Percentiles rank a stretch among this genome's conserved stretches.
These are phyloP conservation scores for Thalassiosira delicatula DNA, from an alignment of 352 stramenopile species.

Conservation along the genomic window DNA sequence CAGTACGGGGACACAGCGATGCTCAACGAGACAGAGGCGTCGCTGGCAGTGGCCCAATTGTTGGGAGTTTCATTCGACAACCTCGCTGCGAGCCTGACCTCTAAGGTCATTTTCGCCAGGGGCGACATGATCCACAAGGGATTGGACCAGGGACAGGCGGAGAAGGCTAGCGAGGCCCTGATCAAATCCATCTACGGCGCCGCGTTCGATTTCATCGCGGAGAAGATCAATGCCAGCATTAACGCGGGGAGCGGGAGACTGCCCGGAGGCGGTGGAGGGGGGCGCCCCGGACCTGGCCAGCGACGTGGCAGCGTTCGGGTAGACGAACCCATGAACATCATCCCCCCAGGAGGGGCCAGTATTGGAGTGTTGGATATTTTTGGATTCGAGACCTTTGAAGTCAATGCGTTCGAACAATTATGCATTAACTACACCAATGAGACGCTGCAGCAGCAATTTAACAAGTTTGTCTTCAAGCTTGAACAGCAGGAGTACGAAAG, in stretches of 20 bases:
- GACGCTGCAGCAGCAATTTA: slow-evolving; percentile 89
- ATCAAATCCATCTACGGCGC: slow-evolving; percentile 92
- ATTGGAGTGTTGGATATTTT: slow-evolving; percentile 87
- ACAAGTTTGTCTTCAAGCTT: slow-evolving; percentile 84
- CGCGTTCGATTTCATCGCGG: slow-evolving; percentile 75
- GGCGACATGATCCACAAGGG: slow-evolving; percentile 64
- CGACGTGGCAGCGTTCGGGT: too few relatives aligned
- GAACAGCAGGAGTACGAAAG: slow-evolving; percentile 84
- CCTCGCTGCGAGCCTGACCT: slow-evolving; percentile 47
- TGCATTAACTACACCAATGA: slow-evolving; percentile 92
- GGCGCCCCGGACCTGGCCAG: not conserved
- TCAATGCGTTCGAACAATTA: slow-evolving; percentile 94
- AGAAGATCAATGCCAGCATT: slow-evolving; percentile 73
- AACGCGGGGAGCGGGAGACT: not conserved
- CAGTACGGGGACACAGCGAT: slow-evolving; percentile 5
- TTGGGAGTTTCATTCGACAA: slow-evolving; percentile 58
- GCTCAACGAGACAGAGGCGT: slow-evolving; percentile 84
- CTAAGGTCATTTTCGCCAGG: slow-evolving; percentile 51
- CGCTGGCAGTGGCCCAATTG: slow-evolving; percentile 61
- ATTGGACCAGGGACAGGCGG: slow-evolving; percentile 54
- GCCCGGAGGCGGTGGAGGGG: not conserved
- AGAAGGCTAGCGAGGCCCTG: slow-evolving; percentile 61
- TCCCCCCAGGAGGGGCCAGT: too few relatives aligned
- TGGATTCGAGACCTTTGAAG: slow-evolving; percentile 87
- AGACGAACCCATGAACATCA: too few relatives aligned